Percentiles rank a stretch among this genome's conserved stretches.
phyloP scores from a whole-genome alignment of 208 protist genomes.

The Trypanosoma lewisi region DNA sequence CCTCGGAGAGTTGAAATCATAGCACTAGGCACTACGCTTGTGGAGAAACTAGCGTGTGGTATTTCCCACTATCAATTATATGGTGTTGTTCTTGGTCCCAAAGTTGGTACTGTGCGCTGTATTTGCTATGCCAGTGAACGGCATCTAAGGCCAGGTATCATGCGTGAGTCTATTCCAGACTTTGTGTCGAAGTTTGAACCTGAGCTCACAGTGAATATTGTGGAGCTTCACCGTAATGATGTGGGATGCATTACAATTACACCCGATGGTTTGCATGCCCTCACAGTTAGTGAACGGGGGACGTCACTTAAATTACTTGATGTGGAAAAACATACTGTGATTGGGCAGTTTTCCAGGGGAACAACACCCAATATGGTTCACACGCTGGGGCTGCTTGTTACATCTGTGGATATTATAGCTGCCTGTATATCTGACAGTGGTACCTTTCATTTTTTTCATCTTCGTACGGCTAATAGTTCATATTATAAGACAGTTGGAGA shows the following conservation, averaged over 20 bases:
- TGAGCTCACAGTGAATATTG: slow-evolving; percentile 5
- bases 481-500: background rate
- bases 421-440: slow-evolving; percentile 25
- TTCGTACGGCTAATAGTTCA: background rate
- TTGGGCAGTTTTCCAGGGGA: slow-evolving; percentile 26
- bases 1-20: background rate
- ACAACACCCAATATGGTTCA: slow-evolving; percentile 26
- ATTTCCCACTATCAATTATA: slow-evolving; percentile 17
- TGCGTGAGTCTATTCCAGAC: slow-evolving; percentile 1
- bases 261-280: slow-evolving; percentile 45
- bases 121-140: slow-evolving; percentile 22
- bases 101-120: slow-evolving; percentile 24
- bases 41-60: slow-evolving; percentile 19
- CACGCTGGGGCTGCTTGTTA: slow-evolving; percentile 18
- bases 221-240: slow-evolving; percentile 29
- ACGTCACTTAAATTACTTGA: slow-evolving; percentile 53
- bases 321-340: slow-evolving; percentile 39
- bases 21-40: slow-evolving; percentile 18
- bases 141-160: background rate
- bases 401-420: slow-evolving; percentile 14
- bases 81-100: slow-evolving; percentile 24
- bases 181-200: background rate
- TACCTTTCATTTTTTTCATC: slow-evolving; percentile 26
- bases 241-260: slow-evolving; percentile 61
- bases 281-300: slow-evolving; percentile 61